These are phyloP conservation scores for Lagerstroemia fauriei DNA, from an alignment of 441 rosid species.

Conservation along the genomic window DNA sequence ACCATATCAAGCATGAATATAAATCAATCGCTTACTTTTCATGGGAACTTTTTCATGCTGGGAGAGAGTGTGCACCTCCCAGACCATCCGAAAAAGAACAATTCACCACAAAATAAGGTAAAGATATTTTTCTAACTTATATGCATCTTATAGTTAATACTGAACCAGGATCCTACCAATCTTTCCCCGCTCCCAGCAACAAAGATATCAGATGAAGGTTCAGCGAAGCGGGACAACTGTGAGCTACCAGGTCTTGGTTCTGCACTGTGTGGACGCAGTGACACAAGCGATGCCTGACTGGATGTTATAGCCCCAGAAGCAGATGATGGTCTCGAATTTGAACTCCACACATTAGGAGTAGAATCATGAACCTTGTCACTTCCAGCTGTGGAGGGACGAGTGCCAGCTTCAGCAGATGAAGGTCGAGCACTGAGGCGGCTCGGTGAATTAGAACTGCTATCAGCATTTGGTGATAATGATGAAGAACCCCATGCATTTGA, in stretches of 20 bases:
- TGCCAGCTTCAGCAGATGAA: constrained; percentile 92
- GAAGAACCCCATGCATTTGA: constrained; percentile 91
- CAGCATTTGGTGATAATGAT: constrained; percentile 63
- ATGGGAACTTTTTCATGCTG: not conserved
- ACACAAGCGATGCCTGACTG: constrained; percentile 61
- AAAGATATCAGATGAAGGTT: constrained; percentile 63
- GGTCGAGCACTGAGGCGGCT: constrained; percentile 81
- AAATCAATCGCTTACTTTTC: not conserved
- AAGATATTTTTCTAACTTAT: not conserved
- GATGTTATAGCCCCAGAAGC: constrained; percentile 83
- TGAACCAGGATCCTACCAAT: constrained; percentile 46
- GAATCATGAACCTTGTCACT: constrained; percentile 77
- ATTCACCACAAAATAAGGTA: not conserved
- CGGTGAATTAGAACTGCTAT: constrained; percentile 76
- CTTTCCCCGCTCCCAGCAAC: constrained; percentile 56
- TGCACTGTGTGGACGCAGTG: constrained; percentile 91
- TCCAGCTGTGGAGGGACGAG: constrained; percentile 90
- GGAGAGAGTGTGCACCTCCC: not conserved
- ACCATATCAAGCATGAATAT: not conserved
- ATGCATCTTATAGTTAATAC: not conserved
- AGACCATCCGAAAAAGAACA: not conserved
- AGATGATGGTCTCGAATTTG: constrained; percentile 91
- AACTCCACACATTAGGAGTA: constrained; percentile 59
- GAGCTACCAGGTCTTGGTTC: constrained; percentile 98
- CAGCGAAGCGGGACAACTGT: constrained; percentile 94